Evolutionary conservation across 208 protist species (phyloP).

Genomic region (Dictyostelium gargantuum): DNA sequence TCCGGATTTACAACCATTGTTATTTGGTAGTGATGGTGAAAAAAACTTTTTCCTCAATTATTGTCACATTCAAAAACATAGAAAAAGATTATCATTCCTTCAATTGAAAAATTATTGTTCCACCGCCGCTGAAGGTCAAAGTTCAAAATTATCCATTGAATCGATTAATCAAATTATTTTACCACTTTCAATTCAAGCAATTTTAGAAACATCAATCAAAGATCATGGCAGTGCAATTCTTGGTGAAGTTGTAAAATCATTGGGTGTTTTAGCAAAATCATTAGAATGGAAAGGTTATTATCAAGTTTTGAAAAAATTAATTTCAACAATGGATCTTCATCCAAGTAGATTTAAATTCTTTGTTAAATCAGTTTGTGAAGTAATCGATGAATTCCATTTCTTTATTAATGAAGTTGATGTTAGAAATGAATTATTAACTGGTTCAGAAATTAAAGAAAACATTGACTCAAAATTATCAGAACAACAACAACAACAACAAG

Average conservation of each 20-base stretch:
- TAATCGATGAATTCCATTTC: conserved; percentile 58
- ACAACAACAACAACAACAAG: not conserved
- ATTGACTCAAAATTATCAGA: not conserved
- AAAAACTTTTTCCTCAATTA: conserved; percentile 12
- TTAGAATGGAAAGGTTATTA: conserved; percentile 35
- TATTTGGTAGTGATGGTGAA: not conserved
- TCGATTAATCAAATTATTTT: not conserved
- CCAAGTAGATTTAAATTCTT: conserved; percentile 14
- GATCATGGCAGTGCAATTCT: conserved; percentile 22
- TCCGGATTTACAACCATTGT: not conserved
- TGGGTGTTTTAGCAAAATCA: not conserved
- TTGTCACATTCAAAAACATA: conserved; percentile 15
- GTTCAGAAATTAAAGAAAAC: not conserved
- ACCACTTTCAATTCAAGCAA: conserved; percentile 14
- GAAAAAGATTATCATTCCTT: not conserved
- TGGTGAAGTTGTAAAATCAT: conserved; percentile 27
- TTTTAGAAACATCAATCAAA: conserved; percentile 30
- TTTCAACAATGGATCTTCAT: conserved; percentile 21
- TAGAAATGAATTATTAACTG: not conserved
- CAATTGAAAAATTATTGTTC: not conserved
- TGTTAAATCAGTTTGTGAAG: conserved; percentile 14
- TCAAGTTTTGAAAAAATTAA: not conserved
- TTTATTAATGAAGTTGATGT: conserved; percentile 27
- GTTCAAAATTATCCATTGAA: not conserved
- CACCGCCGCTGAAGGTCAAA: not conserved